Base-by-base conservation (phyloP, 148 eudicot species). In the Nepenthes gracilis region DNA sequence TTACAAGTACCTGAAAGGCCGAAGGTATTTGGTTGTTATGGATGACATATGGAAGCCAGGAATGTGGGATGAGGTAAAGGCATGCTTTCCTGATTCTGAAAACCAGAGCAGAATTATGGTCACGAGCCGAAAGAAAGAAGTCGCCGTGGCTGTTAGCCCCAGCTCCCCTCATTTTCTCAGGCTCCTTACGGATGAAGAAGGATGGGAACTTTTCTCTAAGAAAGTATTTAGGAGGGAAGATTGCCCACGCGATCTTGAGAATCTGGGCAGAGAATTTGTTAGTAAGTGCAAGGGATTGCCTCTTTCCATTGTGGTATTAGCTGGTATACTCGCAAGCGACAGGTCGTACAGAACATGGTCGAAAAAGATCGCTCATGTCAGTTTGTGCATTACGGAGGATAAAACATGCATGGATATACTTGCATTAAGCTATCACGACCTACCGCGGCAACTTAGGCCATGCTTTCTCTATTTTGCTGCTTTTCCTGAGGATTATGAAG, bases 391-490 rank as follows among this genome's bases (percentile, higher is more conserved):
- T 1, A 67, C 54, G 0, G 53, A 35, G 6, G 74, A 74, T 15
- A 50, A 67, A 35, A 43, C 62, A 58, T 9, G 47, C 34, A 49
- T 11, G 2, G 38, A 68, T 35, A 47, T 64, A 47, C 47, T 75
- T 12, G 52, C 57, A 47, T n/a, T 68, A 54, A 77, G 78, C 47
- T 80, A 73, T 49, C 57, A 62, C 7, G 66, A 69, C 57, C 49
- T 80, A 33, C 74, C 79, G 49, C 59, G 65, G 40, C 60, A 78
- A 50, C 62, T 75, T 34, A 75, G 61, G 64, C 57, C 71, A 0
- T 83, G 88, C 37, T 75, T 77, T 43, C 63, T 80, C 15, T 83
- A 83, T 64, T 60, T 80, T 36, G 80, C 76, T 3, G 54, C 60
- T 47, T 68, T 61, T 32, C 72, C 72, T 1, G 66, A 68, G 40